Evolutionary conservation across 495 filamentous ascomycete species (phyloP).

Genomic region (Hypoxylon cercidicola): DNA sequence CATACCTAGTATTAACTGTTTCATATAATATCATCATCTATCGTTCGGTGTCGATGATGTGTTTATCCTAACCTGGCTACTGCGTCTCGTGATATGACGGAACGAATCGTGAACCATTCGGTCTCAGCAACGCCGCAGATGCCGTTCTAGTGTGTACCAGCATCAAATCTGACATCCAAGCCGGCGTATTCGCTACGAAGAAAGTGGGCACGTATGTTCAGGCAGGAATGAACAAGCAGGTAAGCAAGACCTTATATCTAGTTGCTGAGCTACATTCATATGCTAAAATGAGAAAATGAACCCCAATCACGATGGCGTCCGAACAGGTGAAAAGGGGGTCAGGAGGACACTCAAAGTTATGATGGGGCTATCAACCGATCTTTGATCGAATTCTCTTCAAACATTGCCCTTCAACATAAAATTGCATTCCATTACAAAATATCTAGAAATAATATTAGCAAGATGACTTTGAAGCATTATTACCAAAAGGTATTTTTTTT

Average conservation of each 20-base stretch:
- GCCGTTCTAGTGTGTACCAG: conserved; percentile 68
- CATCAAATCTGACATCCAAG: conserved; percentile 63
- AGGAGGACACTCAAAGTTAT: conserved; percentile 45
- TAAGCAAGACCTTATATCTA: conserved; percentile 46
- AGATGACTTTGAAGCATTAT: no score
- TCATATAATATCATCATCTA: conserved; percentile 18
- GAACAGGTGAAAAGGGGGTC: conserved; percentile 40
- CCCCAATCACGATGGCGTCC: conserved; percentile 66
- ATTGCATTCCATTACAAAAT: neutral
- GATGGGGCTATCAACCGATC: no score
- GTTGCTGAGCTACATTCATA: neutral
- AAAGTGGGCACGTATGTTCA: conserved; percentile 69
- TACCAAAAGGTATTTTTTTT: no score
- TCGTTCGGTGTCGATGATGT: conserved; percentile 57
- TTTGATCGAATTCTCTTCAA: no score
- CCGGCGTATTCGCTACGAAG: conserved; percentile 62
- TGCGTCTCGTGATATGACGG: conserved; percentile 52
- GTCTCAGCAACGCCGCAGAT: conserved; percentile 61
- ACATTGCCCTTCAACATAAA: no score
- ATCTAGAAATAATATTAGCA: neutral
- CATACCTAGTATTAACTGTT: conserved; percentile 21
- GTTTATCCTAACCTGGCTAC: conserved; percentile 51
- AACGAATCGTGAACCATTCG: conserved; percentile 56
- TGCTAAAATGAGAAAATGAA: conserved; percentile 17
- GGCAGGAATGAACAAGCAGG: conserved; percentile 67